Evolutionary conservation across 2,329 filamentous ascomycete species (phyloP), one percentile per base, ranked within the genome.

Genomic region (Xylaria sp.): DNA sequence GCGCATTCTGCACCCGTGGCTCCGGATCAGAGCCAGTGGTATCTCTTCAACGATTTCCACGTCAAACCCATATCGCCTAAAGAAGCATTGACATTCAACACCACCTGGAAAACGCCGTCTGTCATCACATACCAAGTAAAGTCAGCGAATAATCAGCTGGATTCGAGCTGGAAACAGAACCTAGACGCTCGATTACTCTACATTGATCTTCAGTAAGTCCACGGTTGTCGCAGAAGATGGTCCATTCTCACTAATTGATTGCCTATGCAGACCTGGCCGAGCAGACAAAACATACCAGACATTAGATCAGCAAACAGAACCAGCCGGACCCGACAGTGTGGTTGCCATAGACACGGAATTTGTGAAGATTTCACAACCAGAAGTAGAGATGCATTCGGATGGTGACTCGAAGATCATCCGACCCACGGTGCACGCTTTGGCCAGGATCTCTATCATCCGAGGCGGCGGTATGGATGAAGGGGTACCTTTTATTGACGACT

Each of bases 321-420:
- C 78, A 6, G 91, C 90, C 1, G 81, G 82, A 0, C 81, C 87
- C 0, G 84, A 87, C 13, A 91, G 86, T 1, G 88, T 94, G 9
- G 84, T 97, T 41, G 94, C 92, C 1, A 85, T 99, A 4, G 94
- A 99, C 69, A 96, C 95, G 0, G 94, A 99, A 71, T 99, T 99
- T 63, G 95, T 99, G 7, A 88, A 92, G 19, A 83, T 97, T 1
- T 90, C 95, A 61, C 89, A 94, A 62, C 91, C 94, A 43, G 93
- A 97, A 69, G 96, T 97, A 48, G 91, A 97, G 67, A 91, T 99
- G 76, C 96, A 95, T 70, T 92, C 93, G 2, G 92, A 97, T 61
- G 94, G 94, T 19, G 90, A 91, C 39, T 87, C 92, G 45, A 92
- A 95, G 67, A 96, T 92, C 13, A 94, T 97, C 39, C 85, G 93